Evolutionary conservation across 345 rosid genomes (phyloP), one percentile per base, ranked within the genome.

Genomic region (Pugionium dolabratum): DNA sequence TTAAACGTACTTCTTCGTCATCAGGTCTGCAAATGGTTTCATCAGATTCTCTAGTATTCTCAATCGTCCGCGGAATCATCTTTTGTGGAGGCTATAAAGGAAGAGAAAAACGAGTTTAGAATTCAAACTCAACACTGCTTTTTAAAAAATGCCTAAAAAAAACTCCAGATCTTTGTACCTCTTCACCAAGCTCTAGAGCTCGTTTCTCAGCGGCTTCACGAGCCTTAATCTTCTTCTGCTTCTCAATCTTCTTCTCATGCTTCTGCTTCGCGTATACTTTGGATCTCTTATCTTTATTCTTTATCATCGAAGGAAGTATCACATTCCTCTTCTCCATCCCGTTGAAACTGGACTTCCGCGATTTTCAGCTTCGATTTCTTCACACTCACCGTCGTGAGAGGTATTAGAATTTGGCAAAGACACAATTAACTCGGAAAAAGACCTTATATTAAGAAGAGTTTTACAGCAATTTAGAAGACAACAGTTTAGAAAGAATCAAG

Each of bases 111-210:
- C 9, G 9, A 29, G n/a, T 7, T 53, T 0, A 9, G 2, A 47
- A 10, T 35, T n/a, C 39, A 50, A 46, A 46, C 27, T 39, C 28
- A 39, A 5, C 39, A 5, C 3, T 6, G 9, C 25, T 40, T 0
- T 1, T 1, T 0, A 29, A 49, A 29, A 7, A 46, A 18, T 2
- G 1, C 10, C 9, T 1, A 31, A 6, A 18, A 32, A 18, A 56
- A 55, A 4, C 26, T 33, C 1, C 1, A 61, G 42, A 9, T 37
- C 2, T 32, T 40, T 27, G 18, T 68, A 92, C 98, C 96, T 94
- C 97, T 59, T 90, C 93, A 9, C 99, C 99, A 48, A 94, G 96
- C 77, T 88, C 95, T 7, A 91, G 69, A 51, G 99, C 93, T 27
- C 66, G 85, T 66, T 91, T 88, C 70, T 77, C 93, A 18, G 85